Conservation (phyloP, 441 rosid species). For the Jatropha podagrica region DNA sequence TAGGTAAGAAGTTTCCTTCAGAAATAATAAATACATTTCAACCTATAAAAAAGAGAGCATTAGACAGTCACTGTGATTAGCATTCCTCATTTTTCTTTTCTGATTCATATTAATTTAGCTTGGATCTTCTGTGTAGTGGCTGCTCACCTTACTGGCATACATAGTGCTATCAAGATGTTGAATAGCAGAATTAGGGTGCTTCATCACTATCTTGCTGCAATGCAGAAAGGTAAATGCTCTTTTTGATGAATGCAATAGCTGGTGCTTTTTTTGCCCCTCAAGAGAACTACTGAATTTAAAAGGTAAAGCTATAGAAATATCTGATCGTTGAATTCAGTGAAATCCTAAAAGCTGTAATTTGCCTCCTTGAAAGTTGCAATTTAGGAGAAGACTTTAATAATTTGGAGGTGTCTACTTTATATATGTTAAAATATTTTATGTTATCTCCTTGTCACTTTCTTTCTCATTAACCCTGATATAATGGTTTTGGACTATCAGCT, state of each 20-base stretch:
- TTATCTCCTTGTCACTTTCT: neutral
- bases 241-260: neutral
- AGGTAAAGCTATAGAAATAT: neutral
- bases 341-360: neutral
- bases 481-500: slow-evolving; percentile 6
- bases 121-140: slow-evolving; percentile 59
- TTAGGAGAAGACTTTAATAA: neutral
- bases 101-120: neutral
- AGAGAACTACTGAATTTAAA: neutral
- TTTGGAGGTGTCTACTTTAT: neutral
- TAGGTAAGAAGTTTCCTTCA: too few relatives aligned
- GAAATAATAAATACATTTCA: too few relatives aligned
- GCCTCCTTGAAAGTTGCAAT: neutral
- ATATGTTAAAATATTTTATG: neutral
- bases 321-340: neutral
- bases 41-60: too few relatives aligned
- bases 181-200: slow-evolving; percentile 91
- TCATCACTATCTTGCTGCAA: slow-evolving; percentile 77
- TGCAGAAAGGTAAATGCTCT: slow-evolving; percentile 75
- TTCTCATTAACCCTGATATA: neutral
- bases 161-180: slow-evolving; percentile 98
- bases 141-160: slow-evolving; percentile 94
- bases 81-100: neutral
- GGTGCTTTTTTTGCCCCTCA: too few relatives aligned
- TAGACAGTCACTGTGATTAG: too few relatives aligned